Base-by-base conservation (phyloP, 768 basidiomycete species). In the Suillus clintonianus region DNA sequence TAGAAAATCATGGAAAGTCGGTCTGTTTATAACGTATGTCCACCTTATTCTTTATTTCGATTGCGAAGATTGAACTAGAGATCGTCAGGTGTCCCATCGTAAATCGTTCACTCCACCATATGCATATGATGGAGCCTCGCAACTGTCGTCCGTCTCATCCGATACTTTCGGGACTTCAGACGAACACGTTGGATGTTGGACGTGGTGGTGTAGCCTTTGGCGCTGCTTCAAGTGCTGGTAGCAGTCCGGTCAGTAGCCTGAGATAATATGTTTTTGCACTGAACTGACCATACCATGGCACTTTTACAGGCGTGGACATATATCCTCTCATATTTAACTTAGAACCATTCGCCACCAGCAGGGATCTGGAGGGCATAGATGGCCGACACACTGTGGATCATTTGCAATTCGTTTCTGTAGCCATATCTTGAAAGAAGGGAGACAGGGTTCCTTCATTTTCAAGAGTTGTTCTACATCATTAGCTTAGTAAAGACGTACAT, bases 151-250 rank as follows among this genome's bases (percentile, higher is more conserved):
- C 13, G 39, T 37, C 22, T 75, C 71, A 30, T 68, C 70, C 15
- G 69, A 71, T 36, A 68, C 68, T 36, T 70, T 70, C 47, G 37
- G 39, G 3, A 4, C 17, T 17, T 57, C 56, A 41, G 71, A 73
- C 41, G 68, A 72, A 5, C 62, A 58, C 1, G 65, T 62, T 5
- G 13, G 43, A 37, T 72, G 67, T 24, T 73, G 71, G 70, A 72
- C 71, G 67, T 64, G 50, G 17, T 54, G 55, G 39, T 59, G 55
- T 19, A 67, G 67, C 36, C 64, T 66, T 17, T 67, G 64, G 15
- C 42, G 64, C 0, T 76, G 71, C 61, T 66, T 73, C 66, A 73
- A 62, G 61, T 66, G 70, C 17, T 69, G 73, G 74, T 70, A 34
- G 70, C 39, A 27, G 15, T n/a, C n/a, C 19, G 37, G 60, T 64